phyloP scores from a whole-genome alignment of 306 rosid species.

The Fragaria nilgerrensis region DNA sequence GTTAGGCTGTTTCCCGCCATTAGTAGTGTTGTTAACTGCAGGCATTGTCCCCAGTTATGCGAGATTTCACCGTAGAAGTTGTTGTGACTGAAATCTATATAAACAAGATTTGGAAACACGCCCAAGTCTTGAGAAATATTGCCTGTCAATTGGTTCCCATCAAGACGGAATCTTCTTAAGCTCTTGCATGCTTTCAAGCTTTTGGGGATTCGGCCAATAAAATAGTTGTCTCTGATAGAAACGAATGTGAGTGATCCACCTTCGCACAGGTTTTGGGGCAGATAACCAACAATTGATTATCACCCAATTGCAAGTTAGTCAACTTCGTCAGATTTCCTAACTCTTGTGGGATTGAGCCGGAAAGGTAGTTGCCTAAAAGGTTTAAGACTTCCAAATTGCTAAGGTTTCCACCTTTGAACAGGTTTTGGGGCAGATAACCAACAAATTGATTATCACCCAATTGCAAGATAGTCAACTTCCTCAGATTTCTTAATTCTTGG shows the following conservation, averaged over 20 bases:
- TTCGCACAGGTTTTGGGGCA: background rate
- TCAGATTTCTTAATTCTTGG: background rate
- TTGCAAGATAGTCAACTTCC: background rate
- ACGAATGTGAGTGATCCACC: constrained; percentile 11
- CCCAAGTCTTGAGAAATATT: constrained; percentile 38
- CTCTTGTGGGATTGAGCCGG: background rate
- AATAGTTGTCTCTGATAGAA: constrained; percentile 25
- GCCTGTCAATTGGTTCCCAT: constrained; percentile 29
- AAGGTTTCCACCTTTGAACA: background rate
- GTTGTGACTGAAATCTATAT: constrained; percentile 36
- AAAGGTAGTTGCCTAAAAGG: background rate
- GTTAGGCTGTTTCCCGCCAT: constrained; percentile 28
- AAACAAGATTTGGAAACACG: constrained; percentile 30
- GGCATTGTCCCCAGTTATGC: constrained; percentile 26
- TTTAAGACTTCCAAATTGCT: background rate
- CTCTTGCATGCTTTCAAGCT: constrained; percentile 29
- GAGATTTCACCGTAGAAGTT: constrained; percentile 31
- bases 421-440: constrained; percentile 17
- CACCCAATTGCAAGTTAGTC: constrained; percentile 3
- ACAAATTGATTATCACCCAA: constrained; percentile 34
- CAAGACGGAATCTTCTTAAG: background rate
- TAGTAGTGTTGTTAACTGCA: constrained; percentile 24
- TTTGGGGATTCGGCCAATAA: constrained; percentile 32
- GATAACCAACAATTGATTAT: constrained; percentile 31
- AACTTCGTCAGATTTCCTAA: background rate